Evolutionary conservation across 306 rosid genomes (phyloP).

Genomic region (Prunus kanzakura): DNA sequence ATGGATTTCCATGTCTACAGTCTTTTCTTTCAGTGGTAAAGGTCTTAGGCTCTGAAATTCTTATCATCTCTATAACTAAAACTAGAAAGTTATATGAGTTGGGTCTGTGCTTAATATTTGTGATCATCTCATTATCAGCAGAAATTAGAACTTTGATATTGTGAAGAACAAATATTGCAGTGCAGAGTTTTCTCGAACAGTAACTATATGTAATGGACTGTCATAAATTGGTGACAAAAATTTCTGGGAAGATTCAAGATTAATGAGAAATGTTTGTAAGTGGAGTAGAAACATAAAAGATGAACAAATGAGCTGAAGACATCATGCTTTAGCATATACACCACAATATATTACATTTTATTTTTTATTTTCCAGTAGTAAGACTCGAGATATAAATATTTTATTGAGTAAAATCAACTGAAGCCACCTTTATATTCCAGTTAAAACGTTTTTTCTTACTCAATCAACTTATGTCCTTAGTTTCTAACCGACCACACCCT

Average conservation of each 20-base stretch:
- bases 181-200: too few relatives aligned
- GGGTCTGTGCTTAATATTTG: too few relatives aligned
- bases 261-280: neutral
- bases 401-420: neutral
- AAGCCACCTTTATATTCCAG: neutral
- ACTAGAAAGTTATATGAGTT: too few relatives aligned
- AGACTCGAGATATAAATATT: neutral
- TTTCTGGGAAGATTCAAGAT: neutral
- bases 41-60: neutral
- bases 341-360: neutral
- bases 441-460: neutral
- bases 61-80: too few relatives aligned
- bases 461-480: neutral
- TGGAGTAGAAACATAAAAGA: neutral
- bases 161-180: too few relatives aligned
- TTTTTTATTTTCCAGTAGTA: neutral
- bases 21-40: neutral
- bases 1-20: neutral
- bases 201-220: too few relatives aligned
- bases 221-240: too few relatives aligned
- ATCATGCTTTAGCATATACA: neutral
- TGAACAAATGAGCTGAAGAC: neutral
- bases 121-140: too few relatives aligned
- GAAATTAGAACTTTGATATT: too few relatives aligned
- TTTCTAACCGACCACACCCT: neutral